Conservation (phyloP, 306 rosid species). For the Hippophae tibetana region DNA sequence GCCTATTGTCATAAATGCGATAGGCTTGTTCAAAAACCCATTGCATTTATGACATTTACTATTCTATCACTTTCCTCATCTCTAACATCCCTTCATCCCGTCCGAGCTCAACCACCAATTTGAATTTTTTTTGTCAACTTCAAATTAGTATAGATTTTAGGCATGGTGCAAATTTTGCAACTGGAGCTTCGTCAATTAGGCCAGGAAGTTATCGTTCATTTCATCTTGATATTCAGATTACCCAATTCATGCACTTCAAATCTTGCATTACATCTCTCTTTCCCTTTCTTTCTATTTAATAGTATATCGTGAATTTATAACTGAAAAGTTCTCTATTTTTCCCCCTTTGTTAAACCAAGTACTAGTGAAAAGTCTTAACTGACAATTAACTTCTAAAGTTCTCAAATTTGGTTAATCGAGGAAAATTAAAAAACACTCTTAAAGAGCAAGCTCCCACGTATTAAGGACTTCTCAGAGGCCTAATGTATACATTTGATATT, state of each 20-base stretch:
- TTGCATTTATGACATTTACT: too few relatives aligned
- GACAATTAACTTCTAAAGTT: conserved; percentile 3
- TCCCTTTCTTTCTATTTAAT: neutral
- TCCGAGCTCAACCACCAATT: too few relatives aligned
- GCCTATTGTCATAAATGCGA: too few relatives aligned
- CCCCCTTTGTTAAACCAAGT: neutral
- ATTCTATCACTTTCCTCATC: too few relatives aligned
- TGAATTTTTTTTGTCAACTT: too few relatives aligned
- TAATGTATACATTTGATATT: conserved; percentile 61
- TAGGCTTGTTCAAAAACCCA: too few relatives aligned
- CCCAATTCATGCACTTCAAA: conserved; percentile 65
- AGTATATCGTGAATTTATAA: too few relatives aligned
- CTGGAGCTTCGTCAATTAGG: conserved; percentile 63
- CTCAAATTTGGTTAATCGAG: conserved; percentile 19
- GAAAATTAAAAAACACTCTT: conserved; percentile 22
- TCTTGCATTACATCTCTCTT: conserved; percentile 40
- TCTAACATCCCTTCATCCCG: too few relatives aligned
- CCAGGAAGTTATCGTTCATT: conserved; percentile 67
- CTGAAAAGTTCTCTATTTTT: too few relatives aligned
- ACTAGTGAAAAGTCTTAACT: neutral
- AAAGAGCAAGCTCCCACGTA: conserved; percentile 50
- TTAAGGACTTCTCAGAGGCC: conserved; percentile 56
- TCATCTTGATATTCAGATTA: conserved; percentile 58
- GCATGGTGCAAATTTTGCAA: conserved; percentile 81
- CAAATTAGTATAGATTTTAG: conserved; percentile 54